Base-by-base conservation (phyloP, 2,329 filamentous ascomycete genomes). In the Botryotinia globosa region DNA sequence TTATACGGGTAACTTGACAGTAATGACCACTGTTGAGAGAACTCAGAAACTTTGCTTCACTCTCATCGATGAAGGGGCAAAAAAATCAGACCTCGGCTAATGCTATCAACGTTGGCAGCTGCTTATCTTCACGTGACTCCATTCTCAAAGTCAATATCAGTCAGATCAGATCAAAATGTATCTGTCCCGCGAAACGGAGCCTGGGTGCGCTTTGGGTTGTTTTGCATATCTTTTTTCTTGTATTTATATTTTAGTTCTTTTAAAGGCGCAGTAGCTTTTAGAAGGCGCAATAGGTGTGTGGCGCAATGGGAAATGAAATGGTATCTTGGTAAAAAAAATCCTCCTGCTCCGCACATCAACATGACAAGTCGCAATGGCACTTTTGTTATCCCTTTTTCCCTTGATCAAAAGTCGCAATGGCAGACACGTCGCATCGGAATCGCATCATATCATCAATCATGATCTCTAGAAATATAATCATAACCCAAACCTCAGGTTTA, bases 401-500 rank as follows among this genome's bases (percentile, higher is more conserved):
- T 25, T 39, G n/a, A 62, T 42, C 45, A 39, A 48, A 56, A 18
- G 71, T 54, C 48, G 59, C 45, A 56, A 54, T 69, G 56, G 66
- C 64, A 69, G 59, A 68, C 29, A 59, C 18, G 67, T 69, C 62
- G 70, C 63, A 61, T 54, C 20, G 66, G 48, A 42, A 42, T 68
- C 32, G 56, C 48, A 68, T 72, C 64, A 72, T 34, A 37, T 68
- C 56, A 62, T 72, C 32, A 72, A 63, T 69, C 56, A 72, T 71
- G 69, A 71, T 63, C 59, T 69, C 14, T 32, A 69, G 51, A 58
- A 44, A 59, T 42, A 51, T 39, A 51, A 62, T 69, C 65, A 69
- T 56, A 69, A 61, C 65, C 64, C 65, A 68, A 68, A 56, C 65
- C 65, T 70, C 71, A 68, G 48, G 65, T 56, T 68, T 68, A 72